Evolutionary conservation across 2,329 filamentous ascomycete genomes (phyloP).

Genomic region (Apiospora hydei): DNA sequence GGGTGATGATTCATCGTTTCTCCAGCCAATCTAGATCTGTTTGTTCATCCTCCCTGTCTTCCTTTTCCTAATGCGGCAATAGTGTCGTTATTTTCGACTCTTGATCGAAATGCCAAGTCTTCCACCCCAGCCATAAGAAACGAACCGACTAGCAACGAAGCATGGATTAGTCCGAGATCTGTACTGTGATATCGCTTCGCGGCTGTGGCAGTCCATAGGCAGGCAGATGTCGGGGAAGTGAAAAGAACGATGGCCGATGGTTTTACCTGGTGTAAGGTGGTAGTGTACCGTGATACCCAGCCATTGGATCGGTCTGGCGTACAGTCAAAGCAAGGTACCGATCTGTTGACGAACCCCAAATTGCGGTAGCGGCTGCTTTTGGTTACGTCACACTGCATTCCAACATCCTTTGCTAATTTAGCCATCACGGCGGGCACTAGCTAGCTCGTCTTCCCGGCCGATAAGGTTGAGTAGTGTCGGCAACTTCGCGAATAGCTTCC

Average conservation of each 20-base stretch:
- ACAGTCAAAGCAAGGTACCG: background rate
- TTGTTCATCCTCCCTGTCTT: background rate
- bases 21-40: background rate
- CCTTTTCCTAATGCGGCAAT: background rate
- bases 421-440: background rate
- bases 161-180: background rate
- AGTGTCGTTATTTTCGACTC: background rate
- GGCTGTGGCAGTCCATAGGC: background rate
- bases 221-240: background rate
- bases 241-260: conserved; percentile 1
- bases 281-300: background rate
- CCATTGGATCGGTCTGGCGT: background rate
- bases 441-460: background rate
- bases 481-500: conserved; percentile 3
- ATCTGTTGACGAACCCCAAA: background rate
- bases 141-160: background rate
- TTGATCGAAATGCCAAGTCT: background rate
- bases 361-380: background rate
- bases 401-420: background rate
- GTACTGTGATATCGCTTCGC: background rate
- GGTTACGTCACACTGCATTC: background rate
- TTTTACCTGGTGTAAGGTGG: background rate
- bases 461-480: conserved; percentile 15
- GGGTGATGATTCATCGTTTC: background rate
- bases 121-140: background rate